Percentiles rank a stretch among this genome's conserved stretches.
phyloP scores from a whole-genome alignment of 208 protist genomes.

The Acanthamoeba healyi region DNA sequence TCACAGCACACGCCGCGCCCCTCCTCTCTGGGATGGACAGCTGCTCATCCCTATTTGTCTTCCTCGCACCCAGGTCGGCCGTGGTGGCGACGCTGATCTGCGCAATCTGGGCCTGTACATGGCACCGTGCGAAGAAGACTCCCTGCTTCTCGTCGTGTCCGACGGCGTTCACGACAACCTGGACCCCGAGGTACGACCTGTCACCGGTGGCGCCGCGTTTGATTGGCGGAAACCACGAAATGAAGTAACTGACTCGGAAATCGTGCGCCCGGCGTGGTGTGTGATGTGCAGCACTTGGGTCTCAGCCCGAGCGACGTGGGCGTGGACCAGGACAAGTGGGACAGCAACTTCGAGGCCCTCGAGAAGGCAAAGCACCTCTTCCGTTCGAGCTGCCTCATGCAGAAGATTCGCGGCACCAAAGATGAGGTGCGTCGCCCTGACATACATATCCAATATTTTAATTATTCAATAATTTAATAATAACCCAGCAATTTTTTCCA shows the following conservation, averaged over 20 bases:
- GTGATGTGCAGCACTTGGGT: constrained; percentile 38
- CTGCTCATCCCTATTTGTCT: neutral
- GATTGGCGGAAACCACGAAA: neutral
- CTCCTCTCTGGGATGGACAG: too few species aligned
- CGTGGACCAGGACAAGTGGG: constrained; percentile 66
- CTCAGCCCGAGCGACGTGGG: constrained; percentile 55
- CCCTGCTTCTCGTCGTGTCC: constrained; percentile 68
- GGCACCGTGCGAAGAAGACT: constrained; percentile 66
- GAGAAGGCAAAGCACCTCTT: constrained; percentile 64
- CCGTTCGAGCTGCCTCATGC: constrained; percentile 37
- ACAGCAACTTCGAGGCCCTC: constrained; percentile 33
- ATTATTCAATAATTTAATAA: neutral
- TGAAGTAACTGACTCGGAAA: neutral
- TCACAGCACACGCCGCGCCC: too few species aligned
- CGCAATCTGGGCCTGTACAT: constrained; percentile 70
- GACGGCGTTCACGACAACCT: constrained; percentile 87
- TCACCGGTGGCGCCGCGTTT: constrained; percentile 16
- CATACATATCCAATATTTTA: neutral
- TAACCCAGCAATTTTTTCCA: neutral
- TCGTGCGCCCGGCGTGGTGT: neutral
- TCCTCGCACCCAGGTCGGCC: constrained; percentile 14
- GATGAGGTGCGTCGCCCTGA: neutral
- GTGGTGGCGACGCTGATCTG: constrained; percentile 49
- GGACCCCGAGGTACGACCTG: constrained; percentile 76
- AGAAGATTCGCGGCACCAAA: constrained; percentile 33